Conservation (phyloP, 2,329 filamentous ascomycete species). For the Magnaporthiopsis incrustans region DNA sequence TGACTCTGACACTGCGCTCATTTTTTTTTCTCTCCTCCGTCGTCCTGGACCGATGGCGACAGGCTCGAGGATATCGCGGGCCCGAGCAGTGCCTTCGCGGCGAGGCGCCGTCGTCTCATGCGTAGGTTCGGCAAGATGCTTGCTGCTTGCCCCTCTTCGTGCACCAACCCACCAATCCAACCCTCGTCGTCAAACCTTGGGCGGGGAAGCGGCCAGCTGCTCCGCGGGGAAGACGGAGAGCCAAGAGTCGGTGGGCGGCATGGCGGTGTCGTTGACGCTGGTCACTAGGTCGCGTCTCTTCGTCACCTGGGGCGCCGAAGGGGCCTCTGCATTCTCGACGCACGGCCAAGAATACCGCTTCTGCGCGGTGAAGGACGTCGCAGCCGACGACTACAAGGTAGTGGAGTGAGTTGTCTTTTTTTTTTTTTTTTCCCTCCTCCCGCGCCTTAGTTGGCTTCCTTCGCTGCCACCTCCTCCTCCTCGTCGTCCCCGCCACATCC, state of each 20-base stretch:
- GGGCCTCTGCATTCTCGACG: conserved; percentile 37
- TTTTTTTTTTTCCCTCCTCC: neutral
- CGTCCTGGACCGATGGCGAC: neutral
- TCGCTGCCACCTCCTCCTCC: neutral
- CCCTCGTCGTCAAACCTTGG: neutral
- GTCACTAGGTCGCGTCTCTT: conserved; percentile 26
- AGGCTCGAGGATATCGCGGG: conserved; percentile 24
- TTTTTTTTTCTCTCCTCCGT: neutral
- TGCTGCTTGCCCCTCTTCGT: neutral
- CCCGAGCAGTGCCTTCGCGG: conserved; percentile 42
- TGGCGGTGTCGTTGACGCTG: conserved; percentile 4
- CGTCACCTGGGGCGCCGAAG: conserved; percentile 37
- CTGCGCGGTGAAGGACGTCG: conserved; percentile 30
- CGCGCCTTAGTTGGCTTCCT: neutral
- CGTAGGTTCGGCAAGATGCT: conserved; percentile 29
- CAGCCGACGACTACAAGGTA: conserved; percentile 33
- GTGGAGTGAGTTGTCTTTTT: conserved; percentile 46
- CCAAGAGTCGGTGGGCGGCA: neutral
- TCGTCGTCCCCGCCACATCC: neutral
- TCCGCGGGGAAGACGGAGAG: neutral
- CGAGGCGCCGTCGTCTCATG: conserved; percentile 30
- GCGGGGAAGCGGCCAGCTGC: neutral
- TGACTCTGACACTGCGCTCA: neutral
- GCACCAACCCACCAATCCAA: conserved; percentile 3
- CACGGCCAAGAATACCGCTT: conserved; percentile 26